A percentile compares a stretch with the other conserved stretches of the same genome.
Evolutionary conservation across 1,139 yeast species (phyloP).

Genomic region (Saccharomyces hybrid): DNA sequence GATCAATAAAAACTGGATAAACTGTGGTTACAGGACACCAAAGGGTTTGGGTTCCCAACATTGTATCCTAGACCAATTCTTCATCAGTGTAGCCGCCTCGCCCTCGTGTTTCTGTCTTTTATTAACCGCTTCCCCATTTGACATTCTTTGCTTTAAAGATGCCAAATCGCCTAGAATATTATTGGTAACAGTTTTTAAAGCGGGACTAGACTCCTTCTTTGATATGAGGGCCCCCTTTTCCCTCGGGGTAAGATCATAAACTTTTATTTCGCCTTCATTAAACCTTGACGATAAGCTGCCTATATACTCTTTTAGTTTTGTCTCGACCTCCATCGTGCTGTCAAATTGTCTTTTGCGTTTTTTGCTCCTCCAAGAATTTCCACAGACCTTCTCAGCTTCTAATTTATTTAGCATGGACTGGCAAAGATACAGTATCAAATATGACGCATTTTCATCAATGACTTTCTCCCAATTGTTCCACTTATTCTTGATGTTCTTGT

Average conservation of each 20-base stretch:
- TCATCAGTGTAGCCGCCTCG: not conserved
- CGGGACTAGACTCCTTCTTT: conserved; percentile 25
- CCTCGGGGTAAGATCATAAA: conserved; percentile 6
- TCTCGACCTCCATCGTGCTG: conserved; percentile 33
- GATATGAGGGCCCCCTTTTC: conserved; percentile 6
- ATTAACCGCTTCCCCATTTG: conserved; percentile 2
- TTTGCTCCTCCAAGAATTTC: not conserved
- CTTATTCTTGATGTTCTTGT: conserved; percentile 2
- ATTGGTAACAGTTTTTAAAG: conserved; percentile 22
- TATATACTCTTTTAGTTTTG: conserved; percentile 19
- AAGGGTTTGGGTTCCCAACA: conserved; percentile 44
- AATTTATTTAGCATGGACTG: not conserved
- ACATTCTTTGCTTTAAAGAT: conserved; percentile 25
- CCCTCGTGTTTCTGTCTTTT: conserved; percentile 4
- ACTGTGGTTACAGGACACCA: conserved; percentile 30
- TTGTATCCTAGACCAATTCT: conserved; percentile 24
- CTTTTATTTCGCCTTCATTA: conserved; percentile 5
- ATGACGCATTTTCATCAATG: conserved; percentile 3
- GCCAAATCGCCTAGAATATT: conserved; percentile 29
- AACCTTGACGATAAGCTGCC: conserved; percentile 13
- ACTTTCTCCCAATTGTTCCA: conserved; percentile 8
- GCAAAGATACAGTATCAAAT: not conserved
- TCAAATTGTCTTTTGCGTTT: conserved; percentile 5
- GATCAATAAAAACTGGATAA: not conserved
- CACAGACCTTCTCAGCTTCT: not conserved